Base-by-base conservation (phyloP, 1,284 basidiomycete species). In the Malassezia yamatoensis region DNA sequence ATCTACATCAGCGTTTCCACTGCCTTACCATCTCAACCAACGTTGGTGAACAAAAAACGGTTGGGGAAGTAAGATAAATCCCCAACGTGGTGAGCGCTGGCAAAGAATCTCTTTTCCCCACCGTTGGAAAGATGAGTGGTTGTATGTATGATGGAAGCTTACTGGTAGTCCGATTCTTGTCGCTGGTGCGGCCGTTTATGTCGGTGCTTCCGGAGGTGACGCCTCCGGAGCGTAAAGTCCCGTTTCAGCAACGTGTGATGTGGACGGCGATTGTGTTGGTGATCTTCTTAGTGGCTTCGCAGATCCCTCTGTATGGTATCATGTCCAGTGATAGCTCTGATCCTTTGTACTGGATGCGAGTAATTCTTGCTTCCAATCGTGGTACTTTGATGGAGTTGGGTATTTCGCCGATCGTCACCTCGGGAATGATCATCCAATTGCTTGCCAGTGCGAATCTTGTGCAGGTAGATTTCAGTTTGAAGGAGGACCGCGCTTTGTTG, bases 351-450 rank as follows among this genome's bases (percentile, higher is more conserved):
- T 98, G 93, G 93, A 90, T 96, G 85, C 87, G 93, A 79, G 91
- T 91, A 78, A 96, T 98, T 78, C 83, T 96, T 59, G 93, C 94
- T 35, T 94, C 90, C 10, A 98, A 96, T 80, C 83, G 94, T 63
- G 93, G 93, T 66, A 98, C 93, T 1, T 85, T 98, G 60, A 98
- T 96, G 93, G 93, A 98, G 78, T 84, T 98, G 59, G 93, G 94
- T 68, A 96, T 96, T 71, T 91, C 85, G 44, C 93, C 94, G 54
- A 94, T 96, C 76, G 85, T 98, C 72, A 98, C 93, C 12, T 73
- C 70, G 41, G 93, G 93, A 69, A 98, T 96, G 93, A 96, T 96
- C 78, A 96, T 98, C 88, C 93, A 98, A 78, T 84, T 98, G 48
- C 82, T 98, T 61, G 91, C 93, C 16, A 93, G 93, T 59, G 93